Evolutionary conservation across 2,329 filamentous ascomycete genomes (phyloP).

Genomic region (Ceratocystis alfenasii): DNA sequence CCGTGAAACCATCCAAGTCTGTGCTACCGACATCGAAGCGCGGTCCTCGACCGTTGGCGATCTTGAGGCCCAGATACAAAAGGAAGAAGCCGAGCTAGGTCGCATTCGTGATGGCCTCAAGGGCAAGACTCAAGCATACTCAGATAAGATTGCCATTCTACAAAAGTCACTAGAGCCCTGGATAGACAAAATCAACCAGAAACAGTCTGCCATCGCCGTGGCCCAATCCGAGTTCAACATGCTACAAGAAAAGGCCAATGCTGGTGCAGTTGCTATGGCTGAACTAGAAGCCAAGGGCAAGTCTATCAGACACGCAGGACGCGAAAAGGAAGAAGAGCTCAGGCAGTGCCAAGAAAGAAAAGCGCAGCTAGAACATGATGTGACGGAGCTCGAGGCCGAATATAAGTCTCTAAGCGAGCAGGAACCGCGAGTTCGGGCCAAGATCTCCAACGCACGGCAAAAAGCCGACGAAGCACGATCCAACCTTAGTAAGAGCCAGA

Average conservation of each 20-base stretch:
- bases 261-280: conserved; percentile 70
- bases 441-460: conserved; percentile 79
- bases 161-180: conserved; percentile 93
- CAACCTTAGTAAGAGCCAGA: conserved; percentile 79
- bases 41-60: conserved; percentile 60
- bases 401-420: conserved; percentile 59
- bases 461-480: conserved; percentile 93
- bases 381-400: conserved; percentile 57
- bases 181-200: conserved; percentile 94
- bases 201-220: conserved; percentile 85
- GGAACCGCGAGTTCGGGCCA: conserved; percentile 70
- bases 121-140: conserved; percentile 90
- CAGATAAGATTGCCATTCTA: conserved; percentile 80
- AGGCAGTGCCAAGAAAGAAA: conserved; percentile 65
- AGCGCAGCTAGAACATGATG: conserved; percentile 60
- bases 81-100: conserved; percentile 70
- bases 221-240: conserved; percentile 92
- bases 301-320: conserved; percentile 57
- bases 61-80: conserved; percentile 63
- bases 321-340: conserved; percentile 60
- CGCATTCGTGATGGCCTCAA: conserved; percentile 79
- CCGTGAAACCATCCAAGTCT: conserved; percentile 64
- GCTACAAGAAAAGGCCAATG: conserved; percentile 75
- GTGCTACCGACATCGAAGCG: conserved; percentile 63
- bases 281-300: conserved; percentile 72